Percentiles rank a stretch among this genome's conserved stretches.
phyloP scores from a whole-genome alignment of 1,284 basidiomycete genomes.

The Cyathus olla region DNA sequence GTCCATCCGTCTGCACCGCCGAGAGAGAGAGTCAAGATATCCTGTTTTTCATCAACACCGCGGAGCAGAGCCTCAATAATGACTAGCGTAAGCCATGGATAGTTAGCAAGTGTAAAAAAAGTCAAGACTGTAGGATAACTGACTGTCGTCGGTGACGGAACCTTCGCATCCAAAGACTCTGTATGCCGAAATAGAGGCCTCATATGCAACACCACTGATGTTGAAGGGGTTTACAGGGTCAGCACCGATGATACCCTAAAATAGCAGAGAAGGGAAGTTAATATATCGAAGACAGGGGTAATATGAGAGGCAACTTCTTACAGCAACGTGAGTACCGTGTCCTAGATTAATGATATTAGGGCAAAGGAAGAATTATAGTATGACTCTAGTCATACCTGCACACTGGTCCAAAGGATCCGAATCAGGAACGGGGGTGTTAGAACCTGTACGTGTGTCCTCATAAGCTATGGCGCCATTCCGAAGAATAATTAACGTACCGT shows the following conservation, averaged over 20 bases:
- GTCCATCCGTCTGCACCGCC: slow-evolving; percentile 74
- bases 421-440: slow-evolving; percentile 58
- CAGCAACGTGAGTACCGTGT: slow-evolving; percentile 73
- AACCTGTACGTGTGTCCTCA: slow-evolving; percentile 31
- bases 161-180: slow-evolving; percentile 63
- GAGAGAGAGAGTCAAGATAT: slow-evolving; percentile 74
- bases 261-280: slow-evolving; percentile 1
- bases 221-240: slow-evolving; percentile 66
- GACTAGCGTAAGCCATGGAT: slow-evolving; percentile 39
- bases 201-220: slow-evolving; percentile 63
- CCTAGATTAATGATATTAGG: slow-evolving; percentile 26
- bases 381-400: slow-evolving; percentile 38
- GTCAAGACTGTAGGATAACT: slow-evolving; percentile 14
- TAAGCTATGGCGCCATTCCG: neutral
- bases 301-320: slow-evolving; percentile 26
- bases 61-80: slow-evolving; percentile 60
- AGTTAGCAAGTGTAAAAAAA: neutral
- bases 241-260: slow-evolving; percentile 71
- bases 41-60: slow-evolving; percentile 59
- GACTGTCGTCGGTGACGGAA: slow-evolving; percentile 56
- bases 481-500: slow-evolving; percentile 16
- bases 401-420: slow-evolving; percentile 59
- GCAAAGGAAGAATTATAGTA: neutral
- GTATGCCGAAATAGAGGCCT: slow-evolving; percentile 56
- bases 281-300: neutral